Base-by-base conservation (phyloP, 768 basidiomycete species). In the Obba rivulosa region DNA sequence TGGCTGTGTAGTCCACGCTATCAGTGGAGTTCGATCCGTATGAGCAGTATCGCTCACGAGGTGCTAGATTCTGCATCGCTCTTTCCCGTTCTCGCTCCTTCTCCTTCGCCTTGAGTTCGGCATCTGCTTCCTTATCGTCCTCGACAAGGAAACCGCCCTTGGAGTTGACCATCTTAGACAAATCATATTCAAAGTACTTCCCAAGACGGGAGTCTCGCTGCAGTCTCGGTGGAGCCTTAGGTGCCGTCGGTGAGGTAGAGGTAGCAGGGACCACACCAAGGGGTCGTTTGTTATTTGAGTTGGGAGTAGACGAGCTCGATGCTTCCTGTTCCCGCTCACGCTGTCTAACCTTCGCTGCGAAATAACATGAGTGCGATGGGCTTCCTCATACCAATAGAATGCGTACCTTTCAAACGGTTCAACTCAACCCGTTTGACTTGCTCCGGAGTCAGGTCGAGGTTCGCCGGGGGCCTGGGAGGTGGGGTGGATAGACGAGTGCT, bases 121-220 rank as follows among this genome's bases (percentile, higher is more conserved):
- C 90, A 57, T 90, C 83, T 1, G 81, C 76, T 53, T 88, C 87
- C 55, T 82, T 80, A n/a, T 80, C 83, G 38, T 95, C 93, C 54
- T 95, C 90, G 4, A 95, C 75, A 60, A 99, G 67, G 66, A 97
- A 99, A 1, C 96, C 96, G 43, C 95, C 96, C 63, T 93, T 88
- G 8, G 92, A 86, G 65, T 99, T 97, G 61, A 92, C 85, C 83
- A 97, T 89, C 74, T 96, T 97, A 11, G 88, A 88, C 13, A 97
- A 67, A 65, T 97, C 94, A 79, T 96, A 98, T 56, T 98, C 95
- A 56, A 95, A 95, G 69, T 97, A 97, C 41, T 81, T 89, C 22
- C 92, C 95, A 10, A 92, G 72, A 28, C 88, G 79, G 11, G 83
- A 77, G 57, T 92, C 88, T 7, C 86, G 80, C 59, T 80, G 79